phyloP scores from a whole-genome alignment of 331 rosid genomes.

The Acacia concinna region DNA sequence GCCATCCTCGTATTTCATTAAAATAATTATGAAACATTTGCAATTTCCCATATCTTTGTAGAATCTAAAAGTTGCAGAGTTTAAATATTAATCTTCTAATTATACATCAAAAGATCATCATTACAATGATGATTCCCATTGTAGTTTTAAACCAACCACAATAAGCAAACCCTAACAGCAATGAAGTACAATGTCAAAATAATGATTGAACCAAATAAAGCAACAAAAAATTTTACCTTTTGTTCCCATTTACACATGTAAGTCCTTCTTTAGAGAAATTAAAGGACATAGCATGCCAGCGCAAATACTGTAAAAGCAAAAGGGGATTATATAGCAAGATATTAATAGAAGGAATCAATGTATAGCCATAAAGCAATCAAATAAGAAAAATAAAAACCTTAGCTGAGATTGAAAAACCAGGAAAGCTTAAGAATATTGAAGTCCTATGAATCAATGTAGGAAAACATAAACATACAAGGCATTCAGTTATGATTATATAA shows the following conservation, averaged over 20 bases:
- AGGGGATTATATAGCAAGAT: not conserved
- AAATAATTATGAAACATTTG: not conserved
- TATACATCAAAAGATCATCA: conserved; percentile 21
- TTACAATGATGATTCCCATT: not conserved
- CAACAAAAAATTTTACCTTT: not conserved
- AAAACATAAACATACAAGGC: not conserved
- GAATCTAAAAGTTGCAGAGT: not conserved
- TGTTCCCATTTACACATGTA: conserved; percentile 9
- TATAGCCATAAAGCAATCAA: conserved; percentile 8
- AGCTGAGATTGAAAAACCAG: conserved; percentile 19
- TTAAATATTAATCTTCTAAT: conserved; percentile 11
- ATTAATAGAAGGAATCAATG: conserved; percentile 13
- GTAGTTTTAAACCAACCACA: conserved; percentile 14
- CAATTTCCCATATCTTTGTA: conserved; percentile 10
- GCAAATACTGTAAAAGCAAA: not conserved
- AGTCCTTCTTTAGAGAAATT: not conserved
- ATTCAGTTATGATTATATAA: not conserved
- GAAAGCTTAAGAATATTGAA: not conserved
- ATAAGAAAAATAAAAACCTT: not conserved
- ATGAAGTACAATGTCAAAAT: conserved; percentile 10
- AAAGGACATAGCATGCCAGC: conserved; percentile 5
- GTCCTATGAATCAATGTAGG: conserved; percentile 1
- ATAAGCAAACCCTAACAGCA: conserved; percentile 26
- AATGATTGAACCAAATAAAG: conserved; percentile 26
- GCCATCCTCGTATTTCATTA: conserved; percentile 3